A percentile compares a stretch with the other conserved stretches of the same genome.
phyloP scores from a whole-genome alignment of 2,329 filamentous ascomycete species.

The Trichophyton schoenleinii region DNA sequence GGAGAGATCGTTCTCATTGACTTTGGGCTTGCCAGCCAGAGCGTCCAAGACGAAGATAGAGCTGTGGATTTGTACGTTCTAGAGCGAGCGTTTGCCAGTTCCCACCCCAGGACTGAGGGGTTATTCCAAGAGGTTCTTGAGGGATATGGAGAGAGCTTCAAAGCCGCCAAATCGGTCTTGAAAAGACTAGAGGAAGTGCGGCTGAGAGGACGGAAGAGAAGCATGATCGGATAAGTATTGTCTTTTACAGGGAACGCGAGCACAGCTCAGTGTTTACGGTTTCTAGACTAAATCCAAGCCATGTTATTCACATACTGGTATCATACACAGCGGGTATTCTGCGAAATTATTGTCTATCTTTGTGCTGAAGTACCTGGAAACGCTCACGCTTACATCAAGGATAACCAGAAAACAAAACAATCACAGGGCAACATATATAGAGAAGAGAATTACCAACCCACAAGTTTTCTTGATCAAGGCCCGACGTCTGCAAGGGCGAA shows the following conservation, averaged over 20 bases:
- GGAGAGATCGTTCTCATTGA: conserved; percentile 87
- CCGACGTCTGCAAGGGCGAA: conserved; percentile 72
- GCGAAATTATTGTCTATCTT: background rate
- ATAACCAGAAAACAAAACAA: background rate
- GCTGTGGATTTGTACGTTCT: conserved; percentile 94
- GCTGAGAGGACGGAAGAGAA: conserved; percentile 87
- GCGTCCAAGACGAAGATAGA: conserved; percentile 73
- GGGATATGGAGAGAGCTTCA: conserved; percentile 62
- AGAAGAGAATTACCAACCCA: background rate
- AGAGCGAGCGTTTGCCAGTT: conserved; percentile 87
- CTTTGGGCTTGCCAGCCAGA: conserved; percentile 78
- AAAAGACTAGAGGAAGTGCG: conserved; percentile 82
- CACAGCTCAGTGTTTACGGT: background rate
- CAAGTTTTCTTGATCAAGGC: conserved; percentile 22
- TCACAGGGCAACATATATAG: background rate
- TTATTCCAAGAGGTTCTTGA: conserved; percentile 62
- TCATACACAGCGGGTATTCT: background rate
- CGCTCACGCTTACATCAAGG: background rate
- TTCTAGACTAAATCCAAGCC: background rate
- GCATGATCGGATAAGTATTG: conserved; percentile 73
- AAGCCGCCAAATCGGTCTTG: conserved; percentile 61
- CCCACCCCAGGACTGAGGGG: conserved; percentile 72
- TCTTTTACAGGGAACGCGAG: background rate
- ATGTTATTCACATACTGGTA: background rate
- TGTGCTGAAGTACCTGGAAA: background rate